phyloP scores from a whole-genome alignment of 495 filamentous ascomycete genomes.

The Extremus antarcticus region DNA sequence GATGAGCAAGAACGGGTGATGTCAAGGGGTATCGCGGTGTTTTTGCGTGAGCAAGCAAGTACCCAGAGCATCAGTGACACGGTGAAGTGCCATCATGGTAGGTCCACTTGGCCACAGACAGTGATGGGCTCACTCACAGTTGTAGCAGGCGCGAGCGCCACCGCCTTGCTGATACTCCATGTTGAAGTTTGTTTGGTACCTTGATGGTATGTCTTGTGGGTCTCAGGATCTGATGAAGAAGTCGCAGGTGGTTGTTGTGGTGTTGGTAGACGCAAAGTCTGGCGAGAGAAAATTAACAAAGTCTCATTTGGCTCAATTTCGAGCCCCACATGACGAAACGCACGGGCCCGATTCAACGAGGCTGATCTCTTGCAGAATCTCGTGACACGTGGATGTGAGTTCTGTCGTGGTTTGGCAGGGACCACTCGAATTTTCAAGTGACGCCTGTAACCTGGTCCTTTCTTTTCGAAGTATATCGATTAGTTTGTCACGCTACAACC shows the following conservation, averaged over 20 bases:
- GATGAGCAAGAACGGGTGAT: too few relatives aligned
- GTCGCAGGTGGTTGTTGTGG: not conserved
- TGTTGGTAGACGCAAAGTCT: not conserved
- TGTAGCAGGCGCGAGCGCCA: constrained; percentile 60
- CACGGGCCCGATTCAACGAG: too few relatives aligned
- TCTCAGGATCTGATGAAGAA: not conserved
- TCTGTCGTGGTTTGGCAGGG: too few relatives aligned
- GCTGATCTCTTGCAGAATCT: too few relatives aligned
- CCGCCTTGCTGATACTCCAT: constrained; percentile 31
- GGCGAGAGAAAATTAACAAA: constrained; percentile 1
- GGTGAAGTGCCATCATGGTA: not conserved
- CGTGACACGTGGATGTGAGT: too few relatives aligned
- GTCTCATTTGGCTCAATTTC: constrained; percentile 4
- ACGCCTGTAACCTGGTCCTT: too few relatives aligned
- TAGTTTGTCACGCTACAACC: too few relatives aligned
- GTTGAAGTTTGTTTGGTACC: not conserved
- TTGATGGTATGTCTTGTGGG: not conserved
- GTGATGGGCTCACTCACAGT: constrained; percentile 54
- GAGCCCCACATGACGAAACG: constrained; percentile 6
- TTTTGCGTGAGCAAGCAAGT: not conserved
- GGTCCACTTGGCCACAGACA: not conserved
- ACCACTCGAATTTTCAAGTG: too few relatives aligned
- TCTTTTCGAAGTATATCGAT: too few relatives aligned
- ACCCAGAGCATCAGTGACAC: not conserved
- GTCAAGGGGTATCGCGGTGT: too few relatives aligned